Evolutionary conservation across 805 yeast species (phyloP).

Genomic region (Pichia exigua): DNA sequence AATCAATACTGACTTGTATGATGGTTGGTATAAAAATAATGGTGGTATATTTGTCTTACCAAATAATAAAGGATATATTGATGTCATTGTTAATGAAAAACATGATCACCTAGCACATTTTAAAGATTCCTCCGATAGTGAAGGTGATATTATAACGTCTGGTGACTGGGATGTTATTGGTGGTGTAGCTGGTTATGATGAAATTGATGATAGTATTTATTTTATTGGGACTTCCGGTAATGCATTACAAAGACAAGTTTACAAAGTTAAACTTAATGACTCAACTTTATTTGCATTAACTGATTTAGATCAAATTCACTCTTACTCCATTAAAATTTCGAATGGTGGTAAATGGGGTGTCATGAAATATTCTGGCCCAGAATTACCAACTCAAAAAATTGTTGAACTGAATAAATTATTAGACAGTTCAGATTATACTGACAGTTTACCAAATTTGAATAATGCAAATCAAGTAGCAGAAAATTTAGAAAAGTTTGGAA

Average conservation of each 20-base stretch:
- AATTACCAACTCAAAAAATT: slow-evolving; percentile 38
- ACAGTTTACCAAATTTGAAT: slow-evolving; percentile 12
- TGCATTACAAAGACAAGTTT: slow-evolving; percentile 52
- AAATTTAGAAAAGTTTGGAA: slow-evolving; percentile 28
- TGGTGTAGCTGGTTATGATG: slow-evolving; percentile 41
- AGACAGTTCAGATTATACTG: slow-evolving; percentile 9
- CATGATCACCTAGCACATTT: slow-evolving; percentile 61
- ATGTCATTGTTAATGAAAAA: slow-evolving; percentile 46
- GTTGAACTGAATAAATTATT: slow-evolving; percentile 21
- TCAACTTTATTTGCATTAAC: slow-evolving; percentile 21
- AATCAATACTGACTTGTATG: slow-evolving; percentile 36
- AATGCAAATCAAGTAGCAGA: slow-evolving; percentile 9
- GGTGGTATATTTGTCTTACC: slow-evolving; percentile 35
- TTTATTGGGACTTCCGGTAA: slow-evolving; percentile 52
- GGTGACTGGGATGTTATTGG: slow-evolving; percentile 49
- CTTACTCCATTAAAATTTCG: slow-evolving; percentile 46
- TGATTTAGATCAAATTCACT: slow-evolving; percentile 32
- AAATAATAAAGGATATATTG: slow-evolving; percentile 49
- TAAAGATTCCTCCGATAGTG: slow-evolving; percentile 29
- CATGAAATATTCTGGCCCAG: slow-evolving; percentile 41
- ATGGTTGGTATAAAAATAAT: slow-evolving; percentile 46
- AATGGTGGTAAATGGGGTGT: slow-evolving; percentile 47
- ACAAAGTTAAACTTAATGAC: slow-evolving; percentile 35
- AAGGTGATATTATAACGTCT: slow-evolving; percentile 35
- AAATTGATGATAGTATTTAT: slow-evolving; percentile 39